These are phyloP conservation scores for Lactifluus pinguis DNA, from an alignment of 768 basidiomycete genomes.

Conservation along the genomic window DNA sequence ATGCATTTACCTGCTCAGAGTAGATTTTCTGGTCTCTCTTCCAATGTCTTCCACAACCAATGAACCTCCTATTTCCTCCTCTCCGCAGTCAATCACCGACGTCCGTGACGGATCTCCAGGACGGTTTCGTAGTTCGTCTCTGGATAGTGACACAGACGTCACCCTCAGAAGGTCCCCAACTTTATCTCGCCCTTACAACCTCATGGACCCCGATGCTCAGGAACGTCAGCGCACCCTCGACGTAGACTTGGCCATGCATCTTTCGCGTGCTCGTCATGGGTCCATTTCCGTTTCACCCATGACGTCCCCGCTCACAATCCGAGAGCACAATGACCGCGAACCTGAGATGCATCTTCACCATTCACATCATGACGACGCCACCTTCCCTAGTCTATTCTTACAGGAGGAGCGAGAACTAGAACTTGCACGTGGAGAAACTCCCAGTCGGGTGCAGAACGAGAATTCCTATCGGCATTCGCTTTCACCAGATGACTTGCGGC, in stretches of 20 bases:
- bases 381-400: constrained; percentile 37
- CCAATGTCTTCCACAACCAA: constrained; percentile 6
- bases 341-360: constrained; percentile 23
- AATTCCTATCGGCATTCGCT: not conserved
- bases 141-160: constrained; percentile 28
- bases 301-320: constrained; percentile 27
- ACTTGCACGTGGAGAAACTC: constrained; percentile 28
- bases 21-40: not conserved
- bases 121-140: constrained; percentile 4
- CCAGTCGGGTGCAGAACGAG: not conserved
- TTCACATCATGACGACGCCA: constrained; percentile 23
- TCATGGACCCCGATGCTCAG: constrained; percentile 61
- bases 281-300: constrained; percentile 33
- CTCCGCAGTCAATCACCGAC: constrained; percentile 1
- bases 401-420: constrained; percentile 43
- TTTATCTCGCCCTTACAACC: constrained; percentile 51
- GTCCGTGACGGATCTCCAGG: constrained; percentile 6
- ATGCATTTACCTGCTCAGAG: not conserved
- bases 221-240: constrained; percentile 93
- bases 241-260: constrained; percentile 82
- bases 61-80: constrained; percentile 4
- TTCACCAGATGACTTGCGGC: not conserved
- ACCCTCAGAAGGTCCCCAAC: constrained; percentile 54
- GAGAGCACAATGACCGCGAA: constrained; percentile 26
- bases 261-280: constrained; percentile 62